Evolutionary conservation across 768 basidiomycete species (phyloP), one percentile per base, ranked within the genome.

Genomic region (Pulveroboletus sp.): DNA sequence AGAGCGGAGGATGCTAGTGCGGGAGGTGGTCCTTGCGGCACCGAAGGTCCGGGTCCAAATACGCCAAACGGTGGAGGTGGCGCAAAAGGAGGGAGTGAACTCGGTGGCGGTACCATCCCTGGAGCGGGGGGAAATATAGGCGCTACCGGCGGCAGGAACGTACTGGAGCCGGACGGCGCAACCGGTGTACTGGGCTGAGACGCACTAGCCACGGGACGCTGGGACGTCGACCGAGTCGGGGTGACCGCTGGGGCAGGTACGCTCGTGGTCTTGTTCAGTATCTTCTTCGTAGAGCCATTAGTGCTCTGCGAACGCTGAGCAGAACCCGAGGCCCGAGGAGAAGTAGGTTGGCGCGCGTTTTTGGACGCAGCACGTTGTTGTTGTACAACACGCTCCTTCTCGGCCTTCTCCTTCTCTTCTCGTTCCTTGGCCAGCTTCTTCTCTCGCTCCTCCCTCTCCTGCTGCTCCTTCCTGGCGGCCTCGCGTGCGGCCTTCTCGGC

Each of bases 361-460:
- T 72, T 79, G 43, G 73, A 67, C 43, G 72, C 69, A 11, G 77
- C 74, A 54, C 76, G 80, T 53, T 83, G 80, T 56, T 75, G 75
- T 55, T 76, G 76, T 38, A 61, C 64, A 43, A 63, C 59, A 45
- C 76, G 76, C 36, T 74, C 74, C 53, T 76, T 76, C 41, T 73
- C 71, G 45, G 73, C 75, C 49, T 80, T 79, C 44, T 81, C 83
- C 42, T 80, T 79, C 44, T 81, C 83, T 41, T 76, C 77, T 51
- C 81, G 80, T 66, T 85, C 85, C 57, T 78, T 83, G 45, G 77
- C 76, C 49, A 79, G 69, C 43, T 80, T 83, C 65, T 80, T 79
- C 58, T 82, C 80, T 49, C 86, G 83, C 54, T 86, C 87, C 59
- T 78, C 80, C 64, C 77, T 80, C 53, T 80, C 81, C 77, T 59